A percentile compares a stretch with the other conserved stretches of the same genome.
These are phyloP conservation scores for Tetrahymena malaccensis DNA, from an alignment of 73 alveolate genomes.

Conservation along the genomic window DNA sequence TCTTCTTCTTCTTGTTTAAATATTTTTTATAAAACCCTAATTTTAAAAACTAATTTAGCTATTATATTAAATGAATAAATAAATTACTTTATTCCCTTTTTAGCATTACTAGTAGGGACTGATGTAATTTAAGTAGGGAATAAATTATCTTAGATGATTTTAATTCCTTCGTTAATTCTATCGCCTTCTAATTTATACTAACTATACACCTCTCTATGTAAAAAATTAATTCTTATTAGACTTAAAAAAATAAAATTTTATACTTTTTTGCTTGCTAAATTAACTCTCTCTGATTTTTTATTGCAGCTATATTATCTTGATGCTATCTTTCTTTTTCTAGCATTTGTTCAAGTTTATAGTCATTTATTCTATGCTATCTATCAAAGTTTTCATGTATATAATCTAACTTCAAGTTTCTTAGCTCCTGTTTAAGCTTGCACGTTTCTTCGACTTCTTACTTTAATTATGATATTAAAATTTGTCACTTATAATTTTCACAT, in stretches of 20 bases:
- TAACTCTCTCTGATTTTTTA: neutral
- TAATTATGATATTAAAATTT: neutral
- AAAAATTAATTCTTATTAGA: neutral
- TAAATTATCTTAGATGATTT: neutral
- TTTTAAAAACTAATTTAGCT: neutral
- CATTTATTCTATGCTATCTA: neutral
- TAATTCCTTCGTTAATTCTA: neutral
- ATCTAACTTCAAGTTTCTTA: neutral
- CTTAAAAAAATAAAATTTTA: neutral
- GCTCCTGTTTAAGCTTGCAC: neutral
- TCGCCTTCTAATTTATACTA: neutral
- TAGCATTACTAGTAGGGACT: neutral
- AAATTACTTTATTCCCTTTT: neutral
- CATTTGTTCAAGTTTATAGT: neutral
- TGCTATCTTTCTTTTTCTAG: neutral
- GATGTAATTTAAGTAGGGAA: neutral
- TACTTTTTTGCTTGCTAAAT: neutral
- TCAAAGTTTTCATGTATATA: neutral
- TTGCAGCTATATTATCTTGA: neutral
- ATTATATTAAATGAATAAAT: neutral
- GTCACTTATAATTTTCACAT: neutral
- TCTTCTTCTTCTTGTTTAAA: neutral
- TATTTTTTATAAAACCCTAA: neutral
- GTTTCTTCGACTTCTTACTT: neutral
- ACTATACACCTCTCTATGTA: neutral